Evolutionary conservation across 345 rosid species (phyloP).

Genomic region (Eutrema yunnanense): DNA sequence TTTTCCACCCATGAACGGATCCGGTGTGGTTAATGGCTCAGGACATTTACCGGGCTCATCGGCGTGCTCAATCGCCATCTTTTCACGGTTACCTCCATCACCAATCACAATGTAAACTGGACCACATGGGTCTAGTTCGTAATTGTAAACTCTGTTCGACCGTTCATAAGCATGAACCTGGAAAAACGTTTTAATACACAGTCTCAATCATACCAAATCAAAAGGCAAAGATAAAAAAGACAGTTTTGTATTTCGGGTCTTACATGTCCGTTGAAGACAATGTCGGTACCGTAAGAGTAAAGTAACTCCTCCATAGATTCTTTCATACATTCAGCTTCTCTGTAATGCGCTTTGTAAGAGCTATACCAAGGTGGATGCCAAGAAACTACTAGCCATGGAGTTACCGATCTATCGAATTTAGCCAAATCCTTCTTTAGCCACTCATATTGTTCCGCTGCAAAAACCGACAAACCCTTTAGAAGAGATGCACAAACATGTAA

Average conservation of each 20-base stretch:
- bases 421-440: conserved; percentile 76
- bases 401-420: conserved; percentile 50
- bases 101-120: conserved; percentile 73
- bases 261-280: conserved; percentile 88
- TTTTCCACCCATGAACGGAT: conserved; percentile 43
- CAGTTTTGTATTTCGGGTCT: background rate
- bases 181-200: background rate
- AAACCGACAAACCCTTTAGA: background rate
- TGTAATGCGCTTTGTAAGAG: conserved; percentile 69
- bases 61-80: conserved; percentile 61
- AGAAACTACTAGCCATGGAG: conserved; percentile 84
- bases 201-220: background rate
- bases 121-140: conserved; percentile 75
- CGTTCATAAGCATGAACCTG: conserved; percentile 96
- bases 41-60: conserved; percentile 94
- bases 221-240: background rate
- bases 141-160: conserved; percentile 77
- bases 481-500: background rate
- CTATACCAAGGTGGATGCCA: conserved; percentile 97
- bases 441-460: conserved; percentile 65
- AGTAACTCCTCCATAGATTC: conserved; percentile 79
- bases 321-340: conserved; percentile 95
- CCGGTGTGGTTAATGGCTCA: conserved; percentile 56
- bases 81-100: conserved; percentile 76
- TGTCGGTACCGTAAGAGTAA: conserved; percentile 55